Evolutionary conservation across 2,329 filamentous ascomycete species (phyloP).

Genomic region (Aspergillus phoenicis): DNA sequence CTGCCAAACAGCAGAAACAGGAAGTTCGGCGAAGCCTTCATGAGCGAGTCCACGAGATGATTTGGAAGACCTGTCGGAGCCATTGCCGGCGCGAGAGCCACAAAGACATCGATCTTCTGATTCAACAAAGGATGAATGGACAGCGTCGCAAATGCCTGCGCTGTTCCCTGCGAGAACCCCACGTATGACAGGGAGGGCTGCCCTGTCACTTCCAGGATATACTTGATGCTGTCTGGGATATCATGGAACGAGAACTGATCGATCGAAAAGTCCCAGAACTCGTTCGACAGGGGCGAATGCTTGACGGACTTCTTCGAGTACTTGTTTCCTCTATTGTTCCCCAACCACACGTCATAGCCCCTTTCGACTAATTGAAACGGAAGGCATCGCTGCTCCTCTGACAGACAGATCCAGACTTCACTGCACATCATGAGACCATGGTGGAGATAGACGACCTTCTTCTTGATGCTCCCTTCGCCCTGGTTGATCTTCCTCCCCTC

Average conservation of each 20-base stretch:
- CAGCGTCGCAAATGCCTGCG: constrained; percentile 91
- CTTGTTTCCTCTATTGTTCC: constrained; percentile 98
- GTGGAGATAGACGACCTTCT: constrained; percentile 90
- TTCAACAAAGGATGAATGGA: constrained; percentile 92
- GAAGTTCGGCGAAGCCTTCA: constrained; percentile 90
- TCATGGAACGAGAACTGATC: constrained; percentile 98
- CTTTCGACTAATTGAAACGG: constrained; percentile 86
- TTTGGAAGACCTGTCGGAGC: constrained; percentile 88
- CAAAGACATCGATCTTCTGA: constrained; percentile 91
- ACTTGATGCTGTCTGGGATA: constrained; percentile 91
- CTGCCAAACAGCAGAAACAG: constrained; percentile 91
- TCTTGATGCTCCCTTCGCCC: constrained; percentile 65
- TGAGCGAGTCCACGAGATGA: constrained; percentile 85
- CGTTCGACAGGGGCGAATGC: constrained; percentile 69
- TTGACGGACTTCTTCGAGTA: constrained; percentile 94
- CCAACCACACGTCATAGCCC: constrained; percentile 96
- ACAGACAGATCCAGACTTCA: constrained; percentile 95
- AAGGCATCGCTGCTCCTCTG: constrained; percentile 80
- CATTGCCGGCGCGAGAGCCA: constrained; percentile 95
- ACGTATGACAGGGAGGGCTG: constrained; percentile 90
- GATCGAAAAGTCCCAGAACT: constrained; percentile 98
- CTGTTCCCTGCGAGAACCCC: constrained; percentile 95
- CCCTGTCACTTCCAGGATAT: constrained; percentile 80
- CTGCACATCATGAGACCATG: constrained; percentile 98
- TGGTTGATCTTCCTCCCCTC: constrained; percentile 77